These are phyloP conservation scores for Gracilaria vermiculophylla DNA, from an alignment of 23 red algal species.

Conservation along the genomic window DNA sequence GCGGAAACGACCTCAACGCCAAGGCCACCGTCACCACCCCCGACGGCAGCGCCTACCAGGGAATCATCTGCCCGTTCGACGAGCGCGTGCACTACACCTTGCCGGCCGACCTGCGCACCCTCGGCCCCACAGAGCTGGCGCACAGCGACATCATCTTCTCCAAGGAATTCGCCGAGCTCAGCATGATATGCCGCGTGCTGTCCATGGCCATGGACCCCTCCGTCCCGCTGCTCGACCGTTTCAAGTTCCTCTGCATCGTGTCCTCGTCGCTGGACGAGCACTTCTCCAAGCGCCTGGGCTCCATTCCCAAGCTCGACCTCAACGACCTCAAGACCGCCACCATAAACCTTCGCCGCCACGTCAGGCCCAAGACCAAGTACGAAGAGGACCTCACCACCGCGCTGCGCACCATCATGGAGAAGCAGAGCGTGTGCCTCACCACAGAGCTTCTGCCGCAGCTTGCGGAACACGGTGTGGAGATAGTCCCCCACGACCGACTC, in stretches of 20 bases:
- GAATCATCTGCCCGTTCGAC: conserved; percentile 62
- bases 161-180: conserved; percentile 88
- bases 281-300: conserved; percentile 81
- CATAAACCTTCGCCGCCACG: conserved; percentile 67
- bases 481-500: conserved; percentile 58
- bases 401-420: conserved; percentile 67
- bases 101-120: background rate
- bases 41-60: conserved; percentile 4
- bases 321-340: conserved; percentile 51
- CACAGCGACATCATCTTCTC: conserved; percentile 76
- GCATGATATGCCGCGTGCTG: conserved; percentile 85
- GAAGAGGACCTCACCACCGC: conserved; percentile 77
- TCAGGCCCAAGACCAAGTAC: conserved; percentile 72
- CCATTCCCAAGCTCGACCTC: conserved; percentile 71
- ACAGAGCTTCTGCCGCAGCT: conserved; percentile 75
- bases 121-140: conserved; percentile 45
- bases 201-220: conserved; percentile 74
- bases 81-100: conserved; percentile 59
- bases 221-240: conserved; percentile 88
- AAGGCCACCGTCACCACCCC: conserved; percentile 31
- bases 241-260: conserved; percentile 97
- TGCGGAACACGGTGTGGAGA: conserved; percentile 55
- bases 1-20: conserved; percentile 18
- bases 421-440: conserved; percentile 75
- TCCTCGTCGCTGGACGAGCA: conserved; percentile 90